Conservation (phyloP, 371 early-diverging fungal species). For the Mortierella sp. region DNA sequence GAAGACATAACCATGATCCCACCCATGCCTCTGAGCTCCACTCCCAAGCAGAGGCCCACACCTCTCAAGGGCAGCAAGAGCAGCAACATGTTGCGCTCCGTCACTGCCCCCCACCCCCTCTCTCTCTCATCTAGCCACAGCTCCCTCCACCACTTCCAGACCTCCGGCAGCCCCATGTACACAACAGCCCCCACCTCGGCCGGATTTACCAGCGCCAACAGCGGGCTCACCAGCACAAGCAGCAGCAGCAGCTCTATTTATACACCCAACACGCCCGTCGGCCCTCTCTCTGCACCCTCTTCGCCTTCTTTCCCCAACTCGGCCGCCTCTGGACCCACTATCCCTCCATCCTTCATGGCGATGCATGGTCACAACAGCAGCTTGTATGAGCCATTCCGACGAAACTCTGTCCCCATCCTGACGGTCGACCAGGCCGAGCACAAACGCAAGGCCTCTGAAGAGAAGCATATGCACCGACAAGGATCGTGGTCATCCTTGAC, state of each 20-base stretch:
- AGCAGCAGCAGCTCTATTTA: slow-evolving; percentile 23
- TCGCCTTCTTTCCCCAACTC: slow-evolving; percentile 44
- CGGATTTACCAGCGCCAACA: slow-evolving; percentile 19
- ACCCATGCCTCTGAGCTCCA: slow-evolving; percentile 21
- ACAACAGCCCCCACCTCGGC: slow-evolving; percentile 18
- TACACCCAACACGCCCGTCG: slow-evolving; percentile 29
- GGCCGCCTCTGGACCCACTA: slow-evolving; percentile 18
- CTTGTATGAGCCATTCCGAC: slow-evolving; percentile 52
- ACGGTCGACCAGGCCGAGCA: slow-evolving; percentile 53
- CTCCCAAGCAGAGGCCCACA: slow-evolving; percentile 21
- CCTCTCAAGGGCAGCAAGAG: slow-evolving; percentile 47
- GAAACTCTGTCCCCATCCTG: slow-evolving; percentile 55
- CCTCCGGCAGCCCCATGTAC: slow-evolving; percentile 27
- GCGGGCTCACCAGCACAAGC: slow-evolving; percentile 16
- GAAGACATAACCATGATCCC: slow-evolving; percentile 35
- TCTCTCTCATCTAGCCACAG: slow-evolving; percentile 29
- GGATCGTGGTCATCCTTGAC: slow-evolving; percentile 54
- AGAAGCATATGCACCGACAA: slow-evolving; percentile 53
- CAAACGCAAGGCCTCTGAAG: slow-evolving; percentile 56
- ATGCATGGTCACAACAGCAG: slow-evolving; percentile 50
- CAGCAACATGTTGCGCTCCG: slow-evolving; percentile 44
- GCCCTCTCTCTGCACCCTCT: slow-evolving; percentile 49
- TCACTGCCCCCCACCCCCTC: slow-evolving; percentile 43
- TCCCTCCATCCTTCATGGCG: slow-evolving; percentile 43
- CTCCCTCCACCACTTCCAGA: slow-evolving; percentile 45